These are phyloP conservation scores for Agastache rugosa DNA, from an alignment of 257 asterid genomes.

Conservation along the genomic window DNA sequence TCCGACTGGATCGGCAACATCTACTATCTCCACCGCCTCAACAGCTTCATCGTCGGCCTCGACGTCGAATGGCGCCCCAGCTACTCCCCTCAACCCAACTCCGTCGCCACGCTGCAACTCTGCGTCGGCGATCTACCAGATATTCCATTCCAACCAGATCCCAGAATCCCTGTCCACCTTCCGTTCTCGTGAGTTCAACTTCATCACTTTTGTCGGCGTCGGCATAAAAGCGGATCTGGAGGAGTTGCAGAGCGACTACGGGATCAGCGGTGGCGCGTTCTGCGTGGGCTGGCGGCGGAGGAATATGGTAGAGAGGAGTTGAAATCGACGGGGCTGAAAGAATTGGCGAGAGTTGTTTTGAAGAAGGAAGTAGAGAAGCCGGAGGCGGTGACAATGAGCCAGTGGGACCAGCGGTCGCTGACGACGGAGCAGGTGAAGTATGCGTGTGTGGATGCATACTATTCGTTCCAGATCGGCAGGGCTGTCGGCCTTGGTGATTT, in stretches of 20 bases:
- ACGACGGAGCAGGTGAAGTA: too few relatives aligned
- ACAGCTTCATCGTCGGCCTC: slow-evolving; percentile 46
- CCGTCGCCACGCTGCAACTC: slow-evolving; percentile 44
- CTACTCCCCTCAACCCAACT: slow-evolving; percentile 8
- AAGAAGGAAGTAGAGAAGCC: too few relatives aligned
- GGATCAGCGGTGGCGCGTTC: slow-evolving; percentile 4
- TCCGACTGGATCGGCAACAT: slow-evolving; percentile 39
- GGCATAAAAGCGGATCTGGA: slow-evolving; percentile 29
- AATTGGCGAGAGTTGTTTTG: too few relatives aligned
- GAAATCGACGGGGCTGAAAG: too few relatives aligned
- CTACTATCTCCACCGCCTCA: slow-evolving; percentile 6
- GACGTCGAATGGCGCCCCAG: slow-evolving; percentile 25
- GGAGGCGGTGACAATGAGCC: too few relatives aligned
- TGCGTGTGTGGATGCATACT: too few relatives aligned
- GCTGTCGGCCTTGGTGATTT: too few relatives aligned
- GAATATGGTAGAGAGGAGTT: too few relatives aligned
- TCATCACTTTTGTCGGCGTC: slow-evolving; percentile 38
- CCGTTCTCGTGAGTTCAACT: slow-evolving; percentile 4
- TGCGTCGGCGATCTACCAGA: slow-evolving; percentile 41
- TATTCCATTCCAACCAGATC: slow-evolving; percentile 23
- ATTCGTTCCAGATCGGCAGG: too few relatives aligned
- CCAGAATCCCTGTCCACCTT: slow-evolving; percentile 31
- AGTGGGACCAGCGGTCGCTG: too few relatives aligned
- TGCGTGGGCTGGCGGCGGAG: neutral
- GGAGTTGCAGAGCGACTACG: slow-evolving; percentile 28